Base-by-base conservation (phyloP, 768 basidiomycete species). In the Epithele typhae region DNA sequence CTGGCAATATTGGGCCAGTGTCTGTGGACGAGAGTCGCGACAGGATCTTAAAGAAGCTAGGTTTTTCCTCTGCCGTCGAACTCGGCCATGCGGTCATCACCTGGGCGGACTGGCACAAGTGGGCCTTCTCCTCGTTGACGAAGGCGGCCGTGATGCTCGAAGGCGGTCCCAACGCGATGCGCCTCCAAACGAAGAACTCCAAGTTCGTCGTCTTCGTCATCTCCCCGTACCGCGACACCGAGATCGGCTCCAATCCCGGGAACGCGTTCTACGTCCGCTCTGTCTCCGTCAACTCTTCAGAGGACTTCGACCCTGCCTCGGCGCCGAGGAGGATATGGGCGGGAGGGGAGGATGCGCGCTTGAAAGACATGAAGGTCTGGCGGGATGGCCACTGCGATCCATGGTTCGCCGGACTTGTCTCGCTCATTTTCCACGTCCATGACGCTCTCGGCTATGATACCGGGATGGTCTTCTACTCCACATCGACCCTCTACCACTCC, bases 121-220 rank as follows among this genome's bases (percentile, higher is more conserved):
- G 40, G 33, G 32, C 25, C 14, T 41, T 47, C 34, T 36, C 23
- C n/a, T 21, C 34, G 2, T 33, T 41, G 39, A 36, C 46, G 32
- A 41, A 42, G 9, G 33, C 40, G 8, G 19, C 40, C 24, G 46
- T 41, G 12, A 39, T 47, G 23, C 46, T 47, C 17, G 24, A 35
- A 5, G 34, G 34, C 19, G 24, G 34, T 21, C 40, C n/a, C 15
- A 18, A 14, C 24, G 3, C 12, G 8, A 22, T 35, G 15, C 46
- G 6, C 17, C 39, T n/a, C 34, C n/a, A n/a, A n/a, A n/a, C n/a
- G n/a, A n/a, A n/a, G n/a, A n/a, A n/a, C n/a, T n/a, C n/a, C n/a
- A n/a, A 25, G 9, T 25, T 40, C 23, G 25, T 40, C 9, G 8
- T 15, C 11, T 40, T 22, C 24, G n/a, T 10, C 12, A 8, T 40